Evolutionary conservation across 2,329 filamentous ascomycete species (phyloP), one percentile per base, ranked within the genome.

Genomic region (Ustilaginoidea virens): DNA sequence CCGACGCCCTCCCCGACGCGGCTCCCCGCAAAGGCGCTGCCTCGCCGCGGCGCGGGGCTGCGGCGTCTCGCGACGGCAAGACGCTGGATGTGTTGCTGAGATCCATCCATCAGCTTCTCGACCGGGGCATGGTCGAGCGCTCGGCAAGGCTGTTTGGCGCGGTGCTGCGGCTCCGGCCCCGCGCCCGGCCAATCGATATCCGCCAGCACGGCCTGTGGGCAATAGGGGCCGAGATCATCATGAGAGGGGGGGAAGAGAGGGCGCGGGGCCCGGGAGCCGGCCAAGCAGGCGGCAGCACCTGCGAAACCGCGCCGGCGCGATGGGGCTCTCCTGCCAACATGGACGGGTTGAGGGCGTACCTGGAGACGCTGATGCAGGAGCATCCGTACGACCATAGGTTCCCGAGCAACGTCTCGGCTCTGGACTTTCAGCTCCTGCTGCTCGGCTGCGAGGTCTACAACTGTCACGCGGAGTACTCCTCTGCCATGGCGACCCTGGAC

Each of bases 381-480:
- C 68, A 86, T 50, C 76, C 82, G 5, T 75, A 78, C 58, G 69
- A 74, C 41, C 62, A 69, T 41, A 60, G 61, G 34, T 60, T 64
- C 5, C 71, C 73, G 1, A 55, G 69, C 28, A 55, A 61, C 3
- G 54, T 75, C 23, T 78, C 71, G 38, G 73, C 80, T 8, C 47
- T 80, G 21, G 74, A 82, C 35, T 92, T 94, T 48, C 86, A 83
- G 55, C 74, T 80, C 10, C 78, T 79, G 10, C 68, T 92, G 56
- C 75, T 87, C 40, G 74, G 74, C 27, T 68, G 83, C 25, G 87
- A 90, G 69, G 67, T 93, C 29, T 86, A 82, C 47, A 71, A 79
- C 36, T 60, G 74, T 2, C 69, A 80, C 43, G 61, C 69, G 26
- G 73, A 73, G 56, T 66, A 66, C 43, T 55, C 49, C 31, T 45